Evolutionary conservation across 2,329 filamentous ascomycete genomes (phyloP).

Genomic region (Cladophialophora exuberans): DNA sequence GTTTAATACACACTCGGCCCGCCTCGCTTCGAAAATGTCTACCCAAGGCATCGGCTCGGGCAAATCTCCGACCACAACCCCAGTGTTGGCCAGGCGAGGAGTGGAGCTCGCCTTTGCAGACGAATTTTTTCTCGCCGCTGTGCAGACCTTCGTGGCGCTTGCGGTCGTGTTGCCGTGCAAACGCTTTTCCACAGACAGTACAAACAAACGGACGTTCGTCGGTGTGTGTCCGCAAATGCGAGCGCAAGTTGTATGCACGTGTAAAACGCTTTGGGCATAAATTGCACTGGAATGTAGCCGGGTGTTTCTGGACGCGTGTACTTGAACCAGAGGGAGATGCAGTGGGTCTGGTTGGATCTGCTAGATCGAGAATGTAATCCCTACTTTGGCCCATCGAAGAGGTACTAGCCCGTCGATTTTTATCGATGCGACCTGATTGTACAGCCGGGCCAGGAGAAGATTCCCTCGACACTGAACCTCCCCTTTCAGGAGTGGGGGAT

Average conservation of each 20-base stretch:
- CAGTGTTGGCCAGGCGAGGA: constrained; percentile 69
- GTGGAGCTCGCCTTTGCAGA: constrained; percentile 90
- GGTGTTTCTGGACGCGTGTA: constrained; percentile 95
- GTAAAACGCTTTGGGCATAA: constrained; percentile 96
- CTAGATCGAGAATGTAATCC: constrained; percentile 85
- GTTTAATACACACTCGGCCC: constrained; percentile 93
- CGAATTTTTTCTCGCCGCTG: constrained; percentile 97
- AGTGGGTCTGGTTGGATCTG: constrained; percentile 81
- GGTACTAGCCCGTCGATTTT: constrained; percentile 48
- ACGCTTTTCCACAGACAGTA: constrained; percentile 94
- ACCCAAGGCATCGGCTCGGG: constrained; percentile 90
- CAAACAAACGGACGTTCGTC: constrained; percentile 97
- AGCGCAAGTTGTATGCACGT: constrained; percentile 92
- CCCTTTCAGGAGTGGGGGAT: constrained; percentile 48
- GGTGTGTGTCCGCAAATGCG: constrained; percentile 92
- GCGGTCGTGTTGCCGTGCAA: constrained; percentile 94
- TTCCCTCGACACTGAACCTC: constrained; percentile 44
- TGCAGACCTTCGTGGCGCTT: constrained; percentile 97
- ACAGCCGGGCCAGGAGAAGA: constrained; percentile 42
- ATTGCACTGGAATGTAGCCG: constrained; percentile 92
- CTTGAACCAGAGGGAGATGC: constrained; percentile 57
- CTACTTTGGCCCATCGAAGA: constrained; percentile 58
- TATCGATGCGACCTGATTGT: constrained; percentile 37
- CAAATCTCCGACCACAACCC: constrained; percentile 92
- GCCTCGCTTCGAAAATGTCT: constrained; percentile 95